Evolutionary conservation across 371 early-diverging fungal species (phyloP), one percentile per base, ranked within the genome.

Genomic region (Nosema muscidifuracis): DNA sequence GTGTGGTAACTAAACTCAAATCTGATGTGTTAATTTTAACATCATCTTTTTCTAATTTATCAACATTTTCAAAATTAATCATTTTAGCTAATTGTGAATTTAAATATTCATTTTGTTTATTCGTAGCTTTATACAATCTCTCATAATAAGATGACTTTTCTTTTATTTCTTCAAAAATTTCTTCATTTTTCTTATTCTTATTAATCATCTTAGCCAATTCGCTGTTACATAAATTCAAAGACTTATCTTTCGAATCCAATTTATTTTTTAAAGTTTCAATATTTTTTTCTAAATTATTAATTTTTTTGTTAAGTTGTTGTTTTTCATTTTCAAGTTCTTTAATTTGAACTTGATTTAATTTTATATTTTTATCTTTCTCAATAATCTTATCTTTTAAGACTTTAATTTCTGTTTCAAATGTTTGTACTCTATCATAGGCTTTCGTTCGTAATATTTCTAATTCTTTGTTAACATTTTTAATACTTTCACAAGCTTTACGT

Each of bases 81-180:
- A 74, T 57, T 61, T 60, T 65, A 15, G 70, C 53, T n/a, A 78
- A 42, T 50, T 78, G 78, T 16, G 33, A 24, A 57, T 78, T 78
- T 38, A 78, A 72, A 71, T 78, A 78, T 42, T 67, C 70, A 62
- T 78, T 78, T 44, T 78, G 78, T 28, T 55, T 56, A 57, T 73
- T 78, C n/a, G 69, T 42, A 12, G 64, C 58, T n/a, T 74, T 70
- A 55, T 78, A 73, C n/a, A 78, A 38, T 43, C 63, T 70, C 40
- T 78, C 78, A 64, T 78, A 78, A 64, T 78, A 78, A 1, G 50
- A 40, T n/a, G 65, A 28, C 18, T 62, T 78, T 15, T 62, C 65
- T 43, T 64, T 69, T 15, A 69, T 53, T 20, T 58, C 71, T 61
- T 78, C 69, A 31, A 69, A 0, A 33, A 74, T 71, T 33, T 24